phyloP scores from a whole-genome alignment of 805 yeast species.

The Lachancea dasiensis region DNA sequence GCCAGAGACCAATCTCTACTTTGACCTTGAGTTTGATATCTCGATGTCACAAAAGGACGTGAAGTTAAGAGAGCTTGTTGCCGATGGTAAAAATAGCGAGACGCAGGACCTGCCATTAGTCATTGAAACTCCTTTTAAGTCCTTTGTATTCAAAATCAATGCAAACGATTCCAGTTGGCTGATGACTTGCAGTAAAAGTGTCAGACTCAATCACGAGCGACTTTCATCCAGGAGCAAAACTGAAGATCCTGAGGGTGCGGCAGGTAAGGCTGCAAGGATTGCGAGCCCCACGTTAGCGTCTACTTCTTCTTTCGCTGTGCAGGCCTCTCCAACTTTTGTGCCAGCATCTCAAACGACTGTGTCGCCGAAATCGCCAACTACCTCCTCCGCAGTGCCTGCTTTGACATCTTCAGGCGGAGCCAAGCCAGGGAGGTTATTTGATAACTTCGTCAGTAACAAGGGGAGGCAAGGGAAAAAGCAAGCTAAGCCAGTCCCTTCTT shows the following conservation, averaged over 20 bases:
- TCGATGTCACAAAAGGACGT: conserved; percentile 47
- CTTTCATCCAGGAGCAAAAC: conserved; percentile 24
- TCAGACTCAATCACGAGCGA: conserved; percentile 45
- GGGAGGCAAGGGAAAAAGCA: conserved; percentile 13
- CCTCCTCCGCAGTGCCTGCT: not conserved
- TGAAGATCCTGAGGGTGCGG: conserved; percentile 12
- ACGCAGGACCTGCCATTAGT: conserved; percentile 40
- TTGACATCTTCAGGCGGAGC: conserved; percentile 6
- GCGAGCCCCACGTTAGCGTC: conserved; percentile 13
- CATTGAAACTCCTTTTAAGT: conserved; percentile 46
- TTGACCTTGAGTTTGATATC: conserved; percentile 48
- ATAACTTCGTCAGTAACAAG: conserved; percentile 29
- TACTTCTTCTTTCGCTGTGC: conserved; percentile 5
- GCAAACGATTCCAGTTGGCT: conserved; percentile 55
- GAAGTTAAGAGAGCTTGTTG: conserved; percentile 53
- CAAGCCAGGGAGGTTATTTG: conserved; percentile 31
- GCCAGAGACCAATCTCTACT: conserved; percentile 29
- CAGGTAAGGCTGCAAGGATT: conserved; percentile 18
- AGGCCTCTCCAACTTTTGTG: conserved; percentile 6
- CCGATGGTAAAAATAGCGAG: conserved; percentile 25
- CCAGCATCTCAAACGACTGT: conserved; percentile 6
- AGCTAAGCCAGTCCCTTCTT: conserved; percentile 26
- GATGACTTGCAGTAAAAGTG: conserved; percentile 43
- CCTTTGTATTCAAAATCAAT: conserved; percentile 54
- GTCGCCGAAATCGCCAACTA: conserved; percentile 7